These are phyloP conservation scores for Saussurea involucrata DNA, from an alignment of 129 eudicot species.

Conservation along the genomic window DNA sequence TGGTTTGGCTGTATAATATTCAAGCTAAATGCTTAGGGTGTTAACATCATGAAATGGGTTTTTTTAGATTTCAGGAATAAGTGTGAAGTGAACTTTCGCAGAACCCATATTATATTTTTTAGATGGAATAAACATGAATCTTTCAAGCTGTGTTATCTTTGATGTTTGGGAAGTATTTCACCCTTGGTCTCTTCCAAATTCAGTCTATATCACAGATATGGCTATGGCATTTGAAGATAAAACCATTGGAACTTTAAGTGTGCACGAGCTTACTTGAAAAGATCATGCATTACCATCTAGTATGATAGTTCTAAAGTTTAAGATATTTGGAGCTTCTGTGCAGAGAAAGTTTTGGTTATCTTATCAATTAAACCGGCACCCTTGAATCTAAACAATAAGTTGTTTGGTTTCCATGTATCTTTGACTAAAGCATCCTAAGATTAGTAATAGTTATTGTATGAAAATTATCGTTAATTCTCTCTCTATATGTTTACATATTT, in stretches of 20 bases:
- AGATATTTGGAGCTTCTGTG: constrained; percentile 11
- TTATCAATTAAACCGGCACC: neutral
- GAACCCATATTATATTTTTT: neutral
- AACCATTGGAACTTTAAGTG: neutral
- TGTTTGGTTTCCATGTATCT: constrained; percentile 1
- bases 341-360: constrained; percentile 6
- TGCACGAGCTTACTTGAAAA: neutral
- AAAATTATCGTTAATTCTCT: constrained; percentile 9
- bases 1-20: neutral
- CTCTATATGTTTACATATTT: neutral
- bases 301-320: neutral
- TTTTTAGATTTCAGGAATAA: neutral
- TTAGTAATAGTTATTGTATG: neutral
- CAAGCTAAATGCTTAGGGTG: neutral
- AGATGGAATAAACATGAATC: neutral
- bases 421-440: constrained; percentile 1
- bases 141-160: neutral
- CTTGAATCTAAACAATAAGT: neutral
- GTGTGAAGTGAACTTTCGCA: neutral
- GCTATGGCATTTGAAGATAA: neutral
- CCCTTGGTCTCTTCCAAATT: neutral
- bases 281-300: neutral
- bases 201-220: neutral
- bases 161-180: neutral
- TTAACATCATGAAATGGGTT: neutral